These are phyloP conservation scores for Botryotinia calthae DNA, from an alignment of 2,329 filamentous ascomycete species.

Conservation along the genomic window DNA sequence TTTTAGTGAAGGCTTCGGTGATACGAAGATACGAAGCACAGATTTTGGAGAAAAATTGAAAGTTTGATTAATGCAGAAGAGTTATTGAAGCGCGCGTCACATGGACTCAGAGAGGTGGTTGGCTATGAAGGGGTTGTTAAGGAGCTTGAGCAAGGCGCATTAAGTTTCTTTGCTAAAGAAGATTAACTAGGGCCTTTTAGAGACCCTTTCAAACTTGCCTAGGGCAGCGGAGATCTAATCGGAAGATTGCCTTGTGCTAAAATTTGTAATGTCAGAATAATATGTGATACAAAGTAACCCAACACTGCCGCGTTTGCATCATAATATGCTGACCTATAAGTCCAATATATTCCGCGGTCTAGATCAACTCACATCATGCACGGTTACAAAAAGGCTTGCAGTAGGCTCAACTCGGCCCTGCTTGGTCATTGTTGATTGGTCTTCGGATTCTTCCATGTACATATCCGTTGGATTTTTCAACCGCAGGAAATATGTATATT, in stretches of 20 bases:
- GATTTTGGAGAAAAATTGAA: neutral
- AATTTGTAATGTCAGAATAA: too few species aligned
- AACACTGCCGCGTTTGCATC: neutral
- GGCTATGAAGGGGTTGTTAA: neutral
- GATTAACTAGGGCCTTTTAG: neutral
- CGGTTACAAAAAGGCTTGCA: neutral
- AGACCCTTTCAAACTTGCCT: neutral
- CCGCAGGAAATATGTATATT: neutral
- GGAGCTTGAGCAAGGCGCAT: too few species aligned
- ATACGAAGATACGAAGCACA: neutral
- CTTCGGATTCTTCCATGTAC: neutral
- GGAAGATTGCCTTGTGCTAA: too few species aligned
- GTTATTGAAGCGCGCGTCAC: too few species aligned
- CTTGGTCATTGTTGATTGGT: neutral
- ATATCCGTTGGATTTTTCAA: neutral
- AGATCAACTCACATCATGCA: neutral
- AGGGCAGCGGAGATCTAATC: neutral
- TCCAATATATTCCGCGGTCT: neutral
- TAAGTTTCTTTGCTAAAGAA: accelerated
- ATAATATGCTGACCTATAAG: neutral
- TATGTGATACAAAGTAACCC: neutral
- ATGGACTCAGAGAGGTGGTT: neutral
- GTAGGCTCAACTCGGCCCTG: constrained; percentile 3
- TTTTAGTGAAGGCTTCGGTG: neutral
- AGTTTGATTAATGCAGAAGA: neutral